Conservation (phyloP, 1,284 basidiomycete species). For the Austroboletus niveus region DNA sequence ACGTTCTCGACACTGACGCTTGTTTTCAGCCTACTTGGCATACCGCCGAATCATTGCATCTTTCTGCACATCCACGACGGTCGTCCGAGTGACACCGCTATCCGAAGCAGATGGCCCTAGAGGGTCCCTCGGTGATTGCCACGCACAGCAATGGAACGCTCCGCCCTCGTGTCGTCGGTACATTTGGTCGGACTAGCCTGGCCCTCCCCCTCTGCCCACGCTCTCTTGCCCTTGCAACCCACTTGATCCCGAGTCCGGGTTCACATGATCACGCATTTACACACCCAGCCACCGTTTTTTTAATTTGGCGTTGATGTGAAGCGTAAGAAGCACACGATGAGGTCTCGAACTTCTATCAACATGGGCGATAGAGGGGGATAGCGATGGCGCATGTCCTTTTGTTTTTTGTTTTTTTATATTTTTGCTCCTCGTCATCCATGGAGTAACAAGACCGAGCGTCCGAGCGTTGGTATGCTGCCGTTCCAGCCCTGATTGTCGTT, state of each 20-base stretch:
- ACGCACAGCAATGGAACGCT: conserved; percentile 6
- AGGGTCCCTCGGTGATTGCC: background rate
- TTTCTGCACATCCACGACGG: no score
- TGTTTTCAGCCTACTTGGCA: no score
- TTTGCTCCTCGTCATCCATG: conserved; percentile 5
- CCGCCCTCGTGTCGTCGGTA: conserved; percentile 18
- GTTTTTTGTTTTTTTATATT: background rate
- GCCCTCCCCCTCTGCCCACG: background rate
- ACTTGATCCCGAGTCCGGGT: conserved; percentile 11
- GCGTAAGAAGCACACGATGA: conserved; percentile 2
- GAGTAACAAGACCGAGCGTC: background rate
- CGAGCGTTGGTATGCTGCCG: background rate
- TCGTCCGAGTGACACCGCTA: no score
- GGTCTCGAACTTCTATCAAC: conserved; percentile 8
- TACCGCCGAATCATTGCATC: no score
- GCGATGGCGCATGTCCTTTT: background rate
- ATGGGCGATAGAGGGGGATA: conserved; percentile 3
- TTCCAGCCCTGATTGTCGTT: conserved; percentile 17
- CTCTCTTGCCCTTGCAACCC: conserved; percentile 5
- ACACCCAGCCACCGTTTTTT: conserved; percentile 17
- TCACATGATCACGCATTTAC: conserved; percentile 9
- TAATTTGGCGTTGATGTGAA: conserved; percentile 16
- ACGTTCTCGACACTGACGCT: no score
- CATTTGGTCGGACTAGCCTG: background rate
- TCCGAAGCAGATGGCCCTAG: background rate